phyloP scores from a whole-genome alignment of 78 protist genomes.

The Anaeramoeba ignava region DNA sequence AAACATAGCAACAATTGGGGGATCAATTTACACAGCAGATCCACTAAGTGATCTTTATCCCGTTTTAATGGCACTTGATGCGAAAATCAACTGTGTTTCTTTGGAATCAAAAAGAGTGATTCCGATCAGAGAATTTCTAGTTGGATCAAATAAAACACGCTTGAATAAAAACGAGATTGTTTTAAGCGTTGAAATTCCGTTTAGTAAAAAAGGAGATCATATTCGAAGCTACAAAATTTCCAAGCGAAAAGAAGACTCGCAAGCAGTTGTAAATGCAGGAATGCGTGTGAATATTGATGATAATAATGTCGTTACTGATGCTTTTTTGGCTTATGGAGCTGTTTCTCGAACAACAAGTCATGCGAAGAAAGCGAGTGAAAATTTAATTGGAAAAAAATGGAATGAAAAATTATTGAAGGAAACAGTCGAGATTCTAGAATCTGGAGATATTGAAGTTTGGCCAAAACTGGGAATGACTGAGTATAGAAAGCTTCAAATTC shows the following conservation, averaged over 20 bases:
- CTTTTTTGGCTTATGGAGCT: not conserved
- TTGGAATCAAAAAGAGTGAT: not conserved
- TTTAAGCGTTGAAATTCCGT: not conserved
- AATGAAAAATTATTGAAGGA: not conserved
- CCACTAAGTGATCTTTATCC: conserved; percentile 1
- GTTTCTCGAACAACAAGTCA: not conserved
- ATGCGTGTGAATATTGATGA: not conserved
- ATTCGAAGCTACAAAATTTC: not conserved
- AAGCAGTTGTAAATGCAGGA: not conserved
- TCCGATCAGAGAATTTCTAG: not conserved
- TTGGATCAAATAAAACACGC: not conserved
- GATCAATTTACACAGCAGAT: not conserved
- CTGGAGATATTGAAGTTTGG: not conserved
- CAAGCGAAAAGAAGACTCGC: not conserved
- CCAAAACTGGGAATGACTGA: not conserved
- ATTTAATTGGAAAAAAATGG: not conserved
- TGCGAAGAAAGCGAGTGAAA: not conserved
- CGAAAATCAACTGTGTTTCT: not conserved
- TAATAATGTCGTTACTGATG: not conserved
- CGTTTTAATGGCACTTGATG: not conserved
- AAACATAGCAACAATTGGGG: not conserved
- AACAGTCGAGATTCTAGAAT: not conserved
- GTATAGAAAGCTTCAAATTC: not conserved
- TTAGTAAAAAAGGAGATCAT: not conserved
- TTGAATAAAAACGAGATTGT: not conserved